These are phyloP conservation scores for Nicotiana tomentosiformis DNA, from an alignment of 257 asterid genomes.

Conservation along the genomic window DNA sequence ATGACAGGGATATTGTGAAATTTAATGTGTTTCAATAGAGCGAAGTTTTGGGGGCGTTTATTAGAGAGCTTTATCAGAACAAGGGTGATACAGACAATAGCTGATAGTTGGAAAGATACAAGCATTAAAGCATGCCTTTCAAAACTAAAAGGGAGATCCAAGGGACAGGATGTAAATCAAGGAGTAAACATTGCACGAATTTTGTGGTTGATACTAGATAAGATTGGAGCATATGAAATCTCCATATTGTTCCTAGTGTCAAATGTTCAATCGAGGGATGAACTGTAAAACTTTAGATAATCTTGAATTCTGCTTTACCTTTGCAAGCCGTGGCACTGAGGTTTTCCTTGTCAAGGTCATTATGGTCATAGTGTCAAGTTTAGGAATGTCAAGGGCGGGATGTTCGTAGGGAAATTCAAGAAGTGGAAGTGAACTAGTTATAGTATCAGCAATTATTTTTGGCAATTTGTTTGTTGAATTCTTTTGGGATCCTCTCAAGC, in stretches of 20 bases:
- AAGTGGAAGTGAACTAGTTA: constrained; percentile 71
- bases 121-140: neutral
- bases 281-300: neutral
- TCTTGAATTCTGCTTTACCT: neutral
- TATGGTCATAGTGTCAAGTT: constrained; percentile 29
- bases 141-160: neutral
- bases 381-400: constrained; percentile 49
- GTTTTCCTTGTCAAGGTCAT: neutral
- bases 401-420: constrained; percentile 59
- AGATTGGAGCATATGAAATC: no score
- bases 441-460: neutral
- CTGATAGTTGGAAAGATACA: neutral
- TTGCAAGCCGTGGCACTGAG: neutral
- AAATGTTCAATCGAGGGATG: neutral
- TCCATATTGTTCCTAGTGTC: neutral
- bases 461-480: no score
- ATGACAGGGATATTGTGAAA: neutral
- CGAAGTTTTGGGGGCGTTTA: neutral
- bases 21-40: neutral
- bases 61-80: neutral
- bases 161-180: neutral
- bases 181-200: neutral
- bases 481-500: no score
- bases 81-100: neutral
- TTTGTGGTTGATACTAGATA: neutral